Evolutionary conservation across 2,329 filamentous ascomycete genomes (phyloP).

Genomic region (Cladophialophora psammophila): DNA sequence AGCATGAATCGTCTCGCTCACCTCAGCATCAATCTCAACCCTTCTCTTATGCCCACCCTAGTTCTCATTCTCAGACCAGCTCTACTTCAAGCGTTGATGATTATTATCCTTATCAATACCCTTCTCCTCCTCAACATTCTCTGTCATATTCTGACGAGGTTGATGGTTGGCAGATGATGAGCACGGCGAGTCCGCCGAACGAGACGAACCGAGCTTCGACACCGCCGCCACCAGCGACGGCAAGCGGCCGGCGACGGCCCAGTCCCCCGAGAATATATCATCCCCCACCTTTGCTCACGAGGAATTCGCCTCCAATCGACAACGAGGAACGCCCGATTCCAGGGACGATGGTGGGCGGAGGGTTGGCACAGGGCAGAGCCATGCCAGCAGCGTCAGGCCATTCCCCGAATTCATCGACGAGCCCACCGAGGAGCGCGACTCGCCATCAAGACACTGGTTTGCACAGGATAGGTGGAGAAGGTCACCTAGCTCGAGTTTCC

Average conservation of each 20-base stretch:
- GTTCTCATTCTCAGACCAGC: constrained; percentile 29
- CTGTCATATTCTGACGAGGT: constrained; percentile 39
- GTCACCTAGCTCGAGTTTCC: constrained; percentile 29
- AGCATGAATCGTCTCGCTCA: constrained; percentile 33
- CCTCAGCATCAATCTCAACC: constrained; percentile 30
- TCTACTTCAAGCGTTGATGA: constrained; percentile 30
- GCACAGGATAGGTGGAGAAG: constrained; percentile 22
- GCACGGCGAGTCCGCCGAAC: constrained; percentile 23
- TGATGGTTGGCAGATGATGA: constrained; percentile 40
- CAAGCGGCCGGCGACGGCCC: constrained; percentile 28
- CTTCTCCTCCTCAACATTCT: constrained; percentile 31
- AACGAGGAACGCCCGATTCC: constrained; percentile 20
- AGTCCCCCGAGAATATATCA: constrained; percentile 31
- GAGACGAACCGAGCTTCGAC: constrained; percentile 16
- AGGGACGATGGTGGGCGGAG: constrained; percentile 30
- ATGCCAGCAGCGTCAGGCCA: constrained; percentile 33
- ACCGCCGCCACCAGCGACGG: constrained; percentile 18
- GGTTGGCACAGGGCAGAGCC: constrained; percentile 30
- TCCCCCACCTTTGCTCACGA: constrained; percentile 26
- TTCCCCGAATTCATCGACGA: constrained; percentile 40
- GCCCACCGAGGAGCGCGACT: constrained; percentile 13
- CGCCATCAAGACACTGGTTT: constrained; percentile 25
- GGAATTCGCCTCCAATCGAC: constrained; percentile 16
- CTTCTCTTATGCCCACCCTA: constrained; percentile 19
- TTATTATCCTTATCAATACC: constrained; percentile 33